Evolutionary conservation across 192 early-diverging fungal genomes (phyloP).

Genomic region (Coemansia sp.): DNA sequence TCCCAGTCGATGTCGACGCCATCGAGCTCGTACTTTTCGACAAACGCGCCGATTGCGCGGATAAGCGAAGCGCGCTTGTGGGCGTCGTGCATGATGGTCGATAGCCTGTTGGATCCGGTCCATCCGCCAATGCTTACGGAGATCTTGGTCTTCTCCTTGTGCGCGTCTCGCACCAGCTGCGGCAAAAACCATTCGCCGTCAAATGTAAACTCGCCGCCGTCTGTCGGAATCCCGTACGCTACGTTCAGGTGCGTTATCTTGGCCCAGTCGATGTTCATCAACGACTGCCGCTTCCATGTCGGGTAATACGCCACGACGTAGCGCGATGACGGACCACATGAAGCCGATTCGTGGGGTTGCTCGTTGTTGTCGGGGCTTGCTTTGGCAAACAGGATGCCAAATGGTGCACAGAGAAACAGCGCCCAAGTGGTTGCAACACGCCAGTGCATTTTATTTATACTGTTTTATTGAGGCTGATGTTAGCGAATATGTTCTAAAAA

Average conservation of each 20-base stretch:
- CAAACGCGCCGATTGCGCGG: constrained; percentile 57
- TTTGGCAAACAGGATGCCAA: background rate
- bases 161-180: constrained; percentile 51
- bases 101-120: constrained; percentile 70
- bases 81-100: constrained; percentile 54
- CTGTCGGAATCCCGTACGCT: constrained; percentile 55
- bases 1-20: constrained; percentile 70
- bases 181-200: constrained; percentile 59
- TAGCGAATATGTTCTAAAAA: background rate
- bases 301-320: constrained; percentile 52
- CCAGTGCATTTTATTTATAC: background rate
- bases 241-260: constrained; percentile 46
- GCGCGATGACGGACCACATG: constrained; percentile 45
- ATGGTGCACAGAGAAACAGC: background rate
- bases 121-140: constrained; percentile 70
- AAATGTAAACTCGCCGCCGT: constrained; percentile 49
- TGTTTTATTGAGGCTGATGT: no score
- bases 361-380: background rate
- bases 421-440: background rate
- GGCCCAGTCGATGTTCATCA: constrained; percentile 51
- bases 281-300: constrained; percentile 46
- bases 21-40: constrained; percentile 59
- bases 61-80: constrained; percentile 59
- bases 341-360: background rate
- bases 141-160: constrained; percentile 53